Conservation (phyloP, 2,329 filamentous ascomycete species). For the Mariannaea elegans region DNA sequence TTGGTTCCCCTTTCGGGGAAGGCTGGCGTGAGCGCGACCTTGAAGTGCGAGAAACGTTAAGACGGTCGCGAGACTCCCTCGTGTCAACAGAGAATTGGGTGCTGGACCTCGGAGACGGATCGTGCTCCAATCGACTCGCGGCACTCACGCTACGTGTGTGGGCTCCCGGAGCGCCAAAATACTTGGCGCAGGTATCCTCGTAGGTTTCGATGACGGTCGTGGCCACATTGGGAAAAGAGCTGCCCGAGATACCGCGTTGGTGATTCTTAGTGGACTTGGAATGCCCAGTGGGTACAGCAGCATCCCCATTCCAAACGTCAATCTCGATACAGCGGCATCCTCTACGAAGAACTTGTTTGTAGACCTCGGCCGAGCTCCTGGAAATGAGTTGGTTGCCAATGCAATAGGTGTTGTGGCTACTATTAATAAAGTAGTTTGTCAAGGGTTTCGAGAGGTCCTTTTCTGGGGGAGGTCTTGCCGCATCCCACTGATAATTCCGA, state of each 20-base stretch:
- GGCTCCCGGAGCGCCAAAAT: constrained; percentile 41
- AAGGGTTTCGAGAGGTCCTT: constrained; percentile 74
- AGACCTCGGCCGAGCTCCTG: constrained; percentile 78
- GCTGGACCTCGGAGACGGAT: constrained; percentile 45
- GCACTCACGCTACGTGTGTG: constrained; percentile 53
- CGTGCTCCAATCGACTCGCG: constrained; percentile 44
- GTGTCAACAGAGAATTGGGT: constrained; percentile 38
- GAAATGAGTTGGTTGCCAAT: constrained; percentile 87
- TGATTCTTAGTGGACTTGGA: constrained; percentile 56
- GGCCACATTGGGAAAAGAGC: constrained; percentile 56
- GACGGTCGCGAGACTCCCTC: constrained; percentile 47
- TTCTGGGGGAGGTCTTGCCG: constrained; percentile 53
- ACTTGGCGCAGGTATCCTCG: constrained; percentile 41
- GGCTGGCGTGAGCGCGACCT: constrained; percentile 33
- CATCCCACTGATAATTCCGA: constrained; percentile 53
- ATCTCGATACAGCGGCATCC: constrained; percentile 94
- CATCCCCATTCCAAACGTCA: constrained; percentile 87
- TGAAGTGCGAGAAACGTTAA: constrained; percentile 42
- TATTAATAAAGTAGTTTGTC: constrained; percentile 92
- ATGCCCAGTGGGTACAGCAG: constrained; percentile 46
- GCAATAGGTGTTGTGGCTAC: constrained; percentile 94
- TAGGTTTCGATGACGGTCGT: constrained; percentile 51
- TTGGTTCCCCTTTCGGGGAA: constrained; percentile 69
- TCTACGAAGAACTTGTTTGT: constrained; percentile 77
- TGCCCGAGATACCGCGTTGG: constrained; percentile 56